Evolutionary conservation across 2,329 filamentous ascomycete species (phyloP).

Genomic region (Fusarium sp.): DNA sequence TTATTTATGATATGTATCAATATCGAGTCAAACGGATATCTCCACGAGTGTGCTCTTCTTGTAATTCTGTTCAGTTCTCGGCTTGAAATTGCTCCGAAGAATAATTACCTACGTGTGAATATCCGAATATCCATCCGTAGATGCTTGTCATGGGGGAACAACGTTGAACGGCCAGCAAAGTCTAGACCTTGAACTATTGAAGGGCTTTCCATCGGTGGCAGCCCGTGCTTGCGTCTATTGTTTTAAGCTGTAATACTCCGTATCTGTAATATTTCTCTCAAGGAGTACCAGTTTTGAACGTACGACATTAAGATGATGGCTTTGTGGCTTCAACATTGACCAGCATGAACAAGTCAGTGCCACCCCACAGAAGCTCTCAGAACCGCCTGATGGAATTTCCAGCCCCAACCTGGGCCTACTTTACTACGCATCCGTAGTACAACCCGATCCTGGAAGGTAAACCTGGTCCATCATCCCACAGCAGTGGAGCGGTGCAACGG

Average conservation of each 20-base stretch:
- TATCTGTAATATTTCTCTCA: not conserved
- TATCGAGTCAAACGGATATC: slow-evolving; percentile 9
- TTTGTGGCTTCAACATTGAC: not conserved
- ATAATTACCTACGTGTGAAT: slow-evolving; percentile 1
- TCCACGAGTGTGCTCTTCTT: not conserved
- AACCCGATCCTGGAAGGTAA: not conserved
- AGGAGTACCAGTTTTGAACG: not conserved
- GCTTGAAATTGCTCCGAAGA: slow-evolving; percentile 23
- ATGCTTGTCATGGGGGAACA: not conserved
- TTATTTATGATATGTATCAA: not conserved
- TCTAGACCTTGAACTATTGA: slow-evolving; percentile 27
- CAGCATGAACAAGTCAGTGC: not conserved
- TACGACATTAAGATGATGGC: slow-evolving; percentile 3
- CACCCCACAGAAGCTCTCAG: slow-evolving; percentile 28
- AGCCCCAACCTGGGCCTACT: slow-evolving; percentile 22
- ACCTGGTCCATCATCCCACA: slow-evolving; percentile 36
- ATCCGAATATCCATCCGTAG: not conserved
- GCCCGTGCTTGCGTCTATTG: not conserved
- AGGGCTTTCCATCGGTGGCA: not conserved
- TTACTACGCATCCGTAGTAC: not conserved
- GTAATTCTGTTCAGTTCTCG: slow-evolving; percentile 8
- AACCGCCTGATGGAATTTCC: slow-evolving; percentile 13
- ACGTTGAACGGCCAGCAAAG: not conserved
- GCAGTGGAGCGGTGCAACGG: slow-evolving; percentile 31
- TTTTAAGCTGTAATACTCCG: too few relatives aligned